Evolutionary conservation across 208 protist genomes (phyloP), one percentile per base, ranked within the genome.

Genomic region (Crithidia acanthocephali): DNA sequence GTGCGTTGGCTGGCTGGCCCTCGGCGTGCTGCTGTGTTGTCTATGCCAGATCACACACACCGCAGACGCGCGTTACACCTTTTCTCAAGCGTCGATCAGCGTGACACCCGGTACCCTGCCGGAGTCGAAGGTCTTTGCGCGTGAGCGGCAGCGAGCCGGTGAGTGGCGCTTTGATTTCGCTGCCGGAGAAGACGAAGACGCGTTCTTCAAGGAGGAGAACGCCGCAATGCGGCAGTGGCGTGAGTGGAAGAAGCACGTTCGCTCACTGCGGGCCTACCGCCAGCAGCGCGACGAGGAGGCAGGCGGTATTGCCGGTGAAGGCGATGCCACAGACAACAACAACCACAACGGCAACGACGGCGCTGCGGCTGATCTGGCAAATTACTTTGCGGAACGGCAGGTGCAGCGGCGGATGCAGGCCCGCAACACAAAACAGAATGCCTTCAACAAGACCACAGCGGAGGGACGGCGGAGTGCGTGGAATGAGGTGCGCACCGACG

Each of bases 151-250:
- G 15, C 50, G 42, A 9, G 28, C 53, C 28, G 45, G 68, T 0
- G 64, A 79, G 56, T 91, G 88, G 85, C 57, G 62, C 2, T 81
- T 86, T 35, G 69, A 79, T 20, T 86, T 79, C 18, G 27, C 37
- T 20, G 37, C 22, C 16, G 60, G 37, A 42, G 13, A 6, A 13
- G 37, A 79, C 18, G 82, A 87, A 40, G 78, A 74, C 18, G 63
- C 37, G 0, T 90, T 94, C 25, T 94, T 90, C 50, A 40, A 56
- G 0, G 62, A 56, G 5, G 89, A 94, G 55, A 87, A 94, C 60
- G 56, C 47, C 5, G 79, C 68, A 0, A 74, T 74, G 33, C 71
- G 42, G 11, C 35, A 70, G 60, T 93, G 88, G 88, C 42, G 50
- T 10, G 30, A 58, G 40, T 65, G 68, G 58, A 61, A 76, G 28